Conservation (phyloP, 2,329 filamentous ascomycete genomes). For the Epichloe brachyelytri region DNA sequence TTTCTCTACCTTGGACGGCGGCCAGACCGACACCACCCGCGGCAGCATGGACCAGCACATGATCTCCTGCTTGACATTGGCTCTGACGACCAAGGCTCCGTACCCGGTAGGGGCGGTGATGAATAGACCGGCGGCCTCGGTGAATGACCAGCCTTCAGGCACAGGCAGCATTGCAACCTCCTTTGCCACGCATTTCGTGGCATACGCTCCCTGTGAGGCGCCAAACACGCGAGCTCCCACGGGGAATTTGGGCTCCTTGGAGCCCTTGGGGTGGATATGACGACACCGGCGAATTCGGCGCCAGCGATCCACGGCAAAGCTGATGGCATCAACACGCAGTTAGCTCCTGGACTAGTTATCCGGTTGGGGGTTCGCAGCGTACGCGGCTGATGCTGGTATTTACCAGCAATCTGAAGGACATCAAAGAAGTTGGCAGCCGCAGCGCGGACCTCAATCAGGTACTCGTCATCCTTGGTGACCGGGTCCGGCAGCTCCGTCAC, state of each 20-base stretch:
- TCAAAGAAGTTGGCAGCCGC: slow-evolving; percentile 95
- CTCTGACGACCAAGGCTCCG: slow-evolving; percentile 66
- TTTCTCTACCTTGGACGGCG: slow-evolving; percentile 57
- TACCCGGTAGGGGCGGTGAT: slow-evolving; percentile 89
- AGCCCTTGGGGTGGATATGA: slow-evolving; percentile 50
- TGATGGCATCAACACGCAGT: slow-evolving; percentile 11
- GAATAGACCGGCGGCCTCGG: slow-evolving; percentile 77
- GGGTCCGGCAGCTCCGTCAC: slow-evolving; percentile 67
- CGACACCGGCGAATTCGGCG: slow-evolving; percentile 70
- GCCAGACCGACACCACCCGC: slow-evolving; percentile 85
- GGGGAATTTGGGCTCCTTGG: slow-evolving; percentile 48
- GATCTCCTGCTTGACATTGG: slow-evolving; percentile 64
- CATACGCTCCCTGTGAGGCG: slow-evolving; percentile 73
- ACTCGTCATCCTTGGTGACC: slow-evolving; percentile 56
- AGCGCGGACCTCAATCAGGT: slow-evolving; percentile 77
- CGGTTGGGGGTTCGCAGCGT: slow-evolving; percentile 9
- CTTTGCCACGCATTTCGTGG: slow-evolving; percentile 54
- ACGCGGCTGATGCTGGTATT: slow-evolving; percentile 85
- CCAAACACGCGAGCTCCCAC: slow-evolving; percentile 79
- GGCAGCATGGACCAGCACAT: slow-evolving; percentile 81
- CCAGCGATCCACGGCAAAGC: slow-evolving; percentile 80
- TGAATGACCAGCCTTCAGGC: slow-evolving; percentile 69
- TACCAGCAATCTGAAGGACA: slow-evolving; percentile 84
- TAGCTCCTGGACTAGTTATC: not conserved
- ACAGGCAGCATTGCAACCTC: slow-evolving; percentile 61